Conservation (phyloP, 1,284 basidiomycete species). For the Ceraceosorus bombacis region DNA sequence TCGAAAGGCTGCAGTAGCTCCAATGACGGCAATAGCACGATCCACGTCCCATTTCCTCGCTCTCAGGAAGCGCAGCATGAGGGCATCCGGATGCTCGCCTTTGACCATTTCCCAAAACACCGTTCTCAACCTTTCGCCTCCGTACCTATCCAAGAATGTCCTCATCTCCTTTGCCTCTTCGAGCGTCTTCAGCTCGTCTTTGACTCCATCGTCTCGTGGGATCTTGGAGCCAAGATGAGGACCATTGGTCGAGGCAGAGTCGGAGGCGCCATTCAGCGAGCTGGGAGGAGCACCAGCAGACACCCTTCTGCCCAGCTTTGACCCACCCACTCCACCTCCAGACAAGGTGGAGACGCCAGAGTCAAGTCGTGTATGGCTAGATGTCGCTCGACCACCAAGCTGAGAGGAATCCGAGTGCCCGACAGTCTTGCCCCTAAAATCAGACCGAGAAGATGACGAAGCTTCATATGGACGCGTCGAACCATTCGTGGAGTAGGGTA, state of each 20-base stretch:
- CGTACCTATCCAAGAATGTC: slow-evolving; percentile 31
- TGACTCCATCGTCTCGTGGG: slow-evolving; percentile 36
- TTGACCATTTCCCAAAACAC: slow-evolving; percentile 43
- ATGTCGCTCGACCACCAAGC: neutral
- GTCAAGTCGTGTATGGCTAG: neutral
- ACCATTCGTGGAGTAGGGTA: neutral
- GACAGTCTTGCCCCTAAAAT: slow-evolving; percentile 14
- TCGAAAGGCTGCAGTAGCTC: slow-evolving; percentile 21
- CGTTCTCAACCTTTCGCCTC: slow-evolving; percentile 28
- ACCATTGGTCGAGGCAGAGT: neutral
- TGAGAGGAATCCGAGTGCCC: slow-evolving; percentile 15
- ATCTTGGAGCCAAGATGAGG: slow-evolving; percentile 10
- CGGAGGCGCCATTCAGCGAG: neutral
- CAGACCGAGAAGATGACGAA: slow-evolving; percentile 2
- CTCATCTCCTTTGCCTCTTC: slow-evolving; percentile 44
- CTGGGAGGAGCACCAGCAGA: neutral
- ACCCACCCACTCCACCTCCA: neutral
- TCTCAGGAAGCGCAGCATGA: slow-evolving; percentile 20
- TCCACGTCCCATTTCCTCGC: slow-evolving; percentile 23
- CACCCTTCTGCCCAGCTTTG: neutral
- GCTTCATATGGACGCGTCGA: neutral
- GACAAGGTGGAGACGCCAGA: slow-evolving; percentile 3
- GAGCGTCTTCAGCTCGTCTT: slow-evolving; percentile 34
- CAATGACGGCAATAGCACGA: slow-evolving; percentile 34
- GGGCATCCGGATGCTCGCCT: slow-evolving; percentile 42